Base-by-base conservation (phyloP, 768 basidiomycete genomes). In the Pisolithus tinctorius region DNA sequence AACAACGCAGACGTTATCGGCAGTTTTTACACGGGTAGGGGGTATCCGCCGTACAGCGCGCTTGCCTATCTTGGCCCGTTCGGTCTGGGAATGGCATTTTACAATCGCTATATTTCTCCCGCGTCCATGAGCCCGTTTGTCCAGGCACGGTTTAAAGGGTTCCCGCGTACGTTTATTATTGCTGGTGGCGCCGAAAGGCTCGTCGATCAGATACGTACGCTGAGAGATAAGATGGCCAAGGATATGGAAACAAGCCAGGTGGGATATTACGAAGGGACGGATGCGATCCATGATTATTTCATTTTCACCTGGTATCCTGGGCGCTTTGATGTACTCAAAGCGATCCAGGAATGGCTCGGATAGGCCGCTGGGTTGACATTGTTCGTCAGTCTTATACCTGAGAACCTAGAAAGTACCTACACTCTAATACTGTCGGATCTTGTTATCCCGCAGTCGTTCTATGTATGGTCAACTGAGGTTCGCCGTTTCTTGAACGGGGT, bases 111-210 rank as follows among this genome's bases (percentile, higher is more conserved):
- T 51, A 45, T 55, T 17, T 56, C 56, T 5, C 57, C 56, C 7
- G 20, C 53, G 4, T 59, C 53, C 1, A 44, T 57, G 17, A 45
- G n/a, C 37, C 43, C 51, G 34, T 29, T 55, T 13, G 50, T 49
- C 5, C 47, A 14, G 7, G 60, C 57, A 0, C 27, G 54, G 17
- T 69, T 63, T 49, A 14, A n/a, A 39, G 50, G 59, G n/a, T 67
- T 67, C 50, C 63, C 67, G 11, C 54, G 54, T 8, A 69, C 68
- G 25, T 51, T 57, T 17, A 51, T 69, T 10, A 45, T 63, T 31
- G 59, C 53, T 6, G 65, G 68, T 10, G 61, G 60, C 4, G 65
- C 56, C 14, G 68, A 69, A 41, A 53, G 59, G 57, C 55, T 55
- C 6, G 45, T 63, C 13, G 69, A 71, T 47, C 36, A 45, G n/a